Evolutionary conservation across 2,329 filamentous ascomycete species (phyloP).

Genomic region (Arthrobotrys pseudoclavata): DNA sequence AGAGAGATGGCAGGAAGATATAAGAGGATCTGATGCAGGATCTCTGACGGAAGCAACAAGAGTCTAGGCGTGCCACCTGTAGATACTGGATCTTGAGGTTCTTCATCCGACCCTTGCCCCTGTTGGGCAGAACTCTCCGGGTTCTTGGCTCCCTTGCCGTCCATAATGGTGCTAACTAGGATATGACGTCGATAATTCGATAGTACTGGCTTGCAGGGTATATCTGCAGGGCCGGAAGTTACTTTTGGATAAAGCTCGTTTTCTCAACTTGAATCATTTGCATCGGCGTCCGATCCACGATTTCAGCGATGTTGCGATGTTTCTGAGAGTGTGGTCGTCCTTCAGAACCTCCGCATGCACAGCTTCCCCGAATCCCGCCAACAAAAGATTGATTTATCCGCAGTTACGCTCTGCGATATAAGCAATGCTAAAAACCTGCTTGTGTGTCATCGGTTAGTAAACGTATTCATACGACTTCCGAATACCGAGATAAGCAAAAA

Average conservation of each 20-base stretch:
- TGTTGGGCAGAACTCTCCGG: background rate
- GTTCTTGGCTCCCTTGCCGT: background rate
- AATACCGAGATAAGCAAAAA: constrained; percentile 2
- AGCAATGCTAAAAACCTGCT: constrained; percentile 52
- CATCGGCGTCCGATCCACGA: constrained; percentile 26
- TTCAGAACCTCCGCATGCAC: background rate
- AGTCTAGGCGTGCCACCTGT: background rate
- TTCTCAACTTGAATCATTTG: constrained; percentile 7
- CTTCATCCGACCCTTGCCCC: constrained; percentile 18
- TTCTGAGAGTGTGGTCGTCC: background rate
- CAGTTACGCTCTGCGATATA: constrained; percentile 57
- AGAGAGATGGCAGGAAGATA: constrained; percentile 56
- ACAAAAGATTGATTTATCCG: constrained; percentile 46
- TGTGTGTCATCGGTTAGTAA: constrained; percentile 42
- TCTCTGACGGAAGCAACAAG: constrained; percentile 48
- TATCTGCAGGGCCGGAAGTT: constrained; percentile 25
- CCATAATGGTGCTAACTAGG: constrained; percentile 14
- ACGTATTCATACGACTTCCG: constrained; percentile 11
- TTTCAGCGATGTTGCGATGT: constrained; percentile 16
- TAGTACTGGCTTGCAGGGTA: constrained; percentile 13
- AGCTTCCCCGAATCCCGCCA: constrained; percentile 34
- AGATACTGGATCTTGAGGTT: background rate
- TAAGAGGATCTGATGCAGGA: constrained; percentile 48
- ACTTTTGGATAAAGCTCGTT: constrained; percentile 9
- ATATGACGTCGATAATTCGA: constrained; percentile 22